These are phyloP conservation scores for Mortierella alpina DNA, from an alignment of 192 early-diverging fungal genomes.

Conservation along the genomic window DNA sequence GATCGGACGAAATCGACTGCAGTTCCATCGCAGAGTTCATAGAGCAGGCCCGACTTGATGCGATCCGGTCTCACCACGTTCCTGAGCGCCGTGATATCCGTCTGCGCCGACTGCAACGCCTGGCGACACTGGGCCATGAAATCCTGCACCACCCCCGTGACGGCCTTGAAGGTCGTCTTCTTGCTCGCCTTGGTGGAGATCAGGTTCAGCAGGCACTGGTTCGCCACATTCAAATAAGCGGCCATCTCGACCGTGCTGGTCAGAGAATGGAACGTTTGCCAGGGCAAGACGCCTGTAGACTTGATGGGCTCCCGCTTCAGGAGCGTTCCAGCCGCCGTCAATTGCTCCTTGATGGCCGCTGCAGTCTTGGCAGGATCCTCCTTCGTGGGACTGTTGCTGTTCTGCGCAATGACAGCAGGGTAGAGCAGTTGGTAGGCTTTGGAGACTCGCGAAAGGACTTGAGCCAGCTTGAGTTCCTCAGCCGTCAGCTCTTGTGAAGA, in stretches of 20 bases:
- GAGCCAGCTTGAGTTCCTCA: constrained; percentile 33
- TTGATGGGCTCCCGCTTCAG: constrained; percentile 46
- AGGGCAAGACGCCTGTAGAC: constrained; percentile 40
- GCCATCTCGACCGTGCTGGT: constrained; percentile 35
- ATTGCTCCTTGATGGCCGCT: constrained; percentile 25
- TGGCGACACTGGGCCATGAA: constrained; percentile 47
- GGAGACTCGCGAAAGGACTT: constrained; percentile 20
- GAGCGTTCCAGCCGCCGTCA: not conserved
- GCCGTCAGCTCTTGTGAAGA: constrained; percentile 14
- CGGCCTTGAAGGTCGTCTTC: constrained; percentile 43
- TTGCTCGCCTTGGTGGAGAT: constrained; percentile 44
- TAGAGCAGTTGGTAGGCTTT: constrained; percentile 34
- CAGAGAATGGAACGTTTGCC: constrained; percentile 32
- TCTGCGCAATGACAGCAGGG: constrained; percentile 33
- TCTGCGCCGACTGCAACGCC: constrained; percentile 25
- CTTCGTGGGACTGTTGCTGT: constrained; percentile 35
- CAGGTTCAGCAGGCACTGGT: constrained; percentile 42
- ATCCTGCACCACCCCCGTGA: constrained; percentile 27
- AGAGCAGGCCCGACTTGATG: constrained; percentile 36
- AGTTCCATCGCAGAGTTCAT: constrained; percentile 49
- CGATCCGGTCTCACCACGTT: constrained; percentile 41
- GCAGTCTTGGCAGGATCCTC: constrained; percentile 43
- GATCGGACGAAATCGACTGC: constrained; percentile 44
- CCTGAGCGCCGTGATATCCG: constrained; percentile 27
- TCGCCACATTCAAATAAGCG: constrained; percentile 37